Conservation (phyloP, 305 asterid species). For the Fraxinus sp. region DNA sequence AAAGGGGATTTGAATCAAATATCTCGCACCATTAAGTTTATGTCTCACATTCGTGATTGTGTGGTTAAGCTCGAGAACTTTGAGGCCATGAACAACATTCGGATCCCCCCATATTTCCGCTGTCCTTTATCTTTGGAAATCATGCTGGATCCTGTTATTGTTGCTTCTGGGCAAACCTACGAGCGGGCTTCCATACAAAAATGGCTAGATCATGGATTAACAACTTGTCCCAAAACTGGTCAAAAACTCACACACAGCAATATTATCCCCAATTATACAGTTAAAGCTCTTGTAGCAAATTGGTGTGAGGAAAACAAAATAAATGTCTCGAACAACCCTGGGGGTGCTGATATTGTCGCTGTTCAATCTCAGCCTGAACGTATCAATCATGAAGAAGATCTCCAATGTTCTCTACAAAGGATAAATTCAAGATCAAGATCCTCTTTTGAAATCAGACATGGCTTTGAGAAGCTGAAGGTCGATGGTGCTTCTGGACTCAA, state of each 20-base stretch:
- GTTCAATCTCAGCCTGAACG: conserved; percentile 28
- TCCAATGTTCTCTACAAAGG: conserved; percentile 28
- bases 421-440: conserved; percentile 38
- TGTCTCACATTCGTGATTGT: conserved; percentile 57
- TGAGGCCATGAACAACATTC: conserved; percentile 46
- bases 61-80: conserved; percentile 44
- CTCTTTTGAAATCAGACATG: conserved; percentile 30
- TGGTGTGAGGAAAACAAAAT: conserved; percentile 71
- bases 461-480: conserved; percentile 33
- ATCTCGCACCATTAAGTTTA: conserved; percentile 37
- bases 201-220: conserved; percentile 82
- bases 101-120: conserved; percentile 61
- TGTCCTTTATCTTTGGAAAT: conserved; percentile 81
- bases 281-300: conserved; percentile 66
- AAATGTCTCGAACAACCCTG: conserved; percentile 33
- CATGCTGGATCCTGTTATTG: conserved; percentile 85
- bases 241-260: conserved; percentile 53
- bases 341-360: conserved; percentile 17
- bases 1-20: conserved; percentile 41
- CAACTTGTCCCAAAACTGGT: conserved; percentile 68
- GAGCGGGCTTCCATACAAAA: conserved; percentile 70
- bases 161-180: conserved; percentile 91
- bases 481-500: conserved; percentile 18
- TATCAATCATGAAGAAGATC: conserved; percentile 25
- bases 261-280: conserved; percentile 73